Percentiles rank a stretch among this genome's conserved stretches.
phyloP scores from a whole-genome alignment of 2,329 filamentous ascomycete species.

The Sporothrix brunneoviolacea region DNA sequence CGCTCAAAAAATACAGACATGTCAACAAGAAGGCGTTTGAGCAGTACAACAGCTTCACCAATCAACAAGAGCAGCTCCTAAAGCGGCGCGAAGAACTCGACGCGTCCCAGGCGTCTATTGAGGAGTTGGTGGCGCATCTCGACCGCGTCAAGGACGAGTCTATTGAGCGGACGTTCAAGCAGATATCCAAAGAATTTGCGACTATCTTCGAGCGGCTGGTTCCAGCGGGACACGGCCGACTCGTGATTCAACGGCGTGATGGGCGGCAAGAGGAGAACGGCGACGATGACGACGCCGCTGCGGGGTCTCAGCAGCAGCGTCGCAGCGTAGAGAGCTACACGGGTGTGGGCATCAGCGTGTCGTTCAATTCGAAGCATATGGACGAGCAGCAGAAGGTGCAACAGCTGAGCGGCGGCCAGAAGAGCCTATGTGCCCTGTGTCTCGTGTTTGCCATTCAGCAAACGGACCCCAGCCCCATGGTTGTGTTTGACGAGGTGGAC shows the following conservation, averaged over 20 bases:
- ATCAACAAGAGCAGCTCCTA: slow-evolving; percentile 78
- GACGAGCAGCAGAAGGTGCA: slow-evolving; percentile 98
- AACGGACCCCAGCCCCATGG: slow-evolving; percentile 95
- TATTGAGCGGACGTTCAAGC: slow-evolving; percentile 96
- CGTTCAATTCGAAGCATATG: slow-evolving; percentile 91
- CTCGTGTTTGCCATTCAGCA: slow-evolving; percentile 98
- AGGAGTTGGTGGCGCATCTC: slow-evolving; percentile 84
- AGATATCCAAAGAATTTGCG: slow-evolving; percentile 89
- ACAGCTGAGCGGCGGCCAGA: slow-evolving; percentile 93
- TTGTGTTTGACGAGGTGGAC: slow-evolving; percentile 98
- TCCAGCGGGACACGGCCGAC: slow-evolving; percentile 80
- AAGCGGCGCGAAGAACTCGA: slow-evolving; percentile 83
- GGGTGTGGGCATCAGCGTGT: slow-evolving; percentile 92
- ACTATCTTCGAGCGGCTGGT: slow-evolving; percentile 93
- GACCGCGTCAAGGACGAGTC: slow-evolving; percentile 96
- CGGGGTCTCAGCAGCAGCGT: slow-evolving; percentile 43
- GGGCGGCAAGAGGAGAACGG: slow-evolving; percentile 67
- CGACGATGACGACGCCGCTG: slow-evolving; percentile 62
- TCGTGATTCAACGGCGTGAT: slow-evolving; percentile 87
- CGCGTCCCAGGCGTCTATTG: slow-evolving; percentile 76
- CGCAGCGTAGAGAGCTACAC: slow-evolving; percentile 87
- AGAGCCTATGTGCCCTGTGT: slow-evolving; percentile 96
- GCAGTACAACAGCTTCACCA: slow-evolving; percentile 96
- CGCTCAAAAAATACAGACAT: slow-evolving; percentile 91
- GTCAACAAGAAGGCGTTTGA: slow-evolving; percentile 99